Evolutionary conservation across 225 moss, liverwort and hornwort genomes (phyloP).

Genomic region (Anthoceros angustus): DNA sequence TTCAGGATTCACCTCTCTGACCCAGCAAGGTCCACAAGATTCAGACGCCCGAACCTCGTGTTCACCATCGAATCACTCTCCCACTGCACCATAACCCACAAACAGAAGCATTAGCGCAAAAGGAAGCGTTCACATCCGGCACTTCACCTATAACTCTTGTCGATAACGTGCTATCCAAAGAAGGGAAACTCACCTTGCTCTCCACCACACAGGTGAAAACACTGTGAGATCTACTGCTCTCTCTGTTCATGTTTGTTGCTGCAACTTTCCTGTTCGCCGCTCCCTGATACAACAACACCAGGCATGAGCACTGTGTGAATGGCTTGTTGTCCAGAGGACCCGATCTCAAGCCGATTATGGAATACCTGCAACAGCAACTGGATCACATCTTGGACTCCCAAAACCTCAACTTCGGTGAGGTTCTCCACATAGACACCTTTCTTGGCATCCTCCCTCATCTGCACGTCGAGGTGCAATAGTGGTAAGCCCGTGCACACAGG

Average conservation of each 20-base stretch:
- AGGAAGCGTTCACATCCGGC: not conserved
- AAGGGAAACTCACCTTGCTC: conserved; percentile 45
- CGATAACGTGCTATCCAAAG: not conserved
- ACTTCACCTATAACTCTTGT: not conserved
- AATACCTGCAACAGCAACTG: conserved; percentile 66
- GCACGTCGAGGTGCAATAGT: not conserved
- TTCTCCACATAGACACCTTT: conserved; percentile 96
- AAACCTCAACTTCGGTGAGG: conserved; percentile 79
- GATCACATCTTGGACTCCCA: conserved; percentile 79
- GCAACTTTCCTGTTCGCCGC: conserved; percentile 84
- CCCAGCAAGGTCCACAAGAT: conserved; percentile 90
- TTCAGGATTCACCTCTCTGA: conserved; percentile 50
- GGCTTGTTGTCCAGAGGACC: not conserved
- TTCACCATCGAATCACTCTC: conserved; percentile 80
- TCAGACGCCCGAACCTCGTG: conserved; percentile 69
- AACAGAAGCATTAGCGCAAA: not conserved
- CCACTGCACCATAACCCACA: conserved; percentile 22
- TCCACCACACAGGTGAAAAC: conserved; percentile 94
- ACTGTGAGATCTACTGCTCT: conserved; percentile 94
- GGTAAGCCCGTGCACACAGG: not conserved
- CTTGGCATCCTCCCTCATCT: conserved; percentile 87
- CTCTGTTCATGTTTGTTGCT: conserved; percentile 92
- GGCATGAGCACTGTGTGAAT: not conserved
- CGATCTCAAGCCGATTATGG: too few relatives aligned
- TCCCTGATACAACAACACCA: conserved; percentile 27